Evolutionary conservation across 441 rosid species (phyloP).

Genomic region (Omphalea diandra): DNA sequence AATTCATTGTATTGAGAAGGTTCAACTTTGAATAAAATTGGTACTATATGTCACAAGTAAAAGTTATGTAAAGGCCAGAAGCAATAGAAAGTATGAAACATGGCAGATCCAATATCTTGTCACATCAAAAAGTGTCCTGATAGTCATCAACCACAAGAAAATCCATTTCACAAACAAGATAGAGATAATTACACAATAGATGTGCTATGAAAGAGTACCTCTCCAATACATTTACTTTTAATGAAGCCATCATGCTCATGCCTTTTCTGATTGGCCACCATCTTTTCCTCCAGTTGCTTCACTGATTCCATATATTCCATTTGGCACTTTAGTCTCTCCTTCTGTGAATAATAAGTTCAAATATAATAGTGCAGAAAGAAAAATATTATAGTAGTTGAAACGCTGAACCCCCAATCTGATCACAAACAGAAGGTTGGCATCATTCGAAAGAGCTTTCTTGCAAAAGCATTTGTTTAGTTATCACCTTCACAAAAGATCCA

Average conservation of each 20-base stretch:
- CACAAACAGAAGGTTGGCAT: neutral
- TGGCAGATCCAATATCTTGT: neutral
- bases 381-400: constrained; percentile 8
- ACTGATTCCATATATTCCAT: constrained; percentile 97
- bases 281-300: constrained; percentile 85
- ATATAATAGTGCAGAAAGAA: neutral
- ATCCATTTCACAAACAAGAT: neutral
- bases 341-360: constrained; percentile 41
- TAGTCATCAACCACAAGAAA: neutral
- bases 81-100: no score
- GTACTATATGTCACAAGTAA: no score
- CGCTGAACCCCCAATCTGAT: neutral
- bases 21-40: no score
- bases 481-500: neutral
- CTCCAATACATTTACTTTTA: constrained; percentile 39
- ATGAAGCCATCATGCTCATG: constrained; percentile 46
- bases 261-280: constrained; percentile 70
- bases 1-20: neutral
- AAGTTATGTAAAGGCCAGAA: no score
- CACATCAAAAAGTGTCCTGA: neutral
- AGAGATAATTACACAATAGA: neutral
- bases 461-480: constrained; percentile 3
- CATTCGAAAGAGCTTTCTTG: neutral
- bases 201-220: constrained; percentile 45
- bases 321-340: constrained; percentile 87